A percentile compares a stretch with the other conserved stretches of the same genome.
These are phyloP conservation scores for Salix viminalis DNA, from an alignment of 345 rosid genomes.

Conservation along the genomic window DNA sequence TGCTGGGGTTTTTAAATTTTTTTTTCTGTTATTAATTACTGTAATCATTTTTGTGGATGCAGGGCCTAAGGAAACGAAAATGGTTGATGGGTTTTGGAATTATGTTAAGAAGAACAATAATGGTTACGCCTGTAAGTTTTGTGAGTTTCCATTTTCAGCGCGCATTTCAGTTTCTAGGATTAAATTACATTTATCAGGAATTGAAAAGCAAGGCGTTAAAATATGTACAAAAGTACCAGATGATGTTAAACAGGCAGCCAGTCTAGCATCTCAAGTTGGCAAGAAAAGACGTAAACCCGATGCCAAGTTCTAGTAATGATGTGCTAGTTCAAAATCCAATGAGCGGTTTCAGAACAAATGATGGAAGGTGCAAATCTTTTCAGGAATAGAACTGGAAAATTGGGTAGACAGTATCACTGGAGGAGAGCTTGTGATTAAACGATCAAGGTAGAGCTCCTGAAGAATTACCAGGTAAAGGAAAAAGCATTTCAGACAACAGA, in stretches of 20 bases:
- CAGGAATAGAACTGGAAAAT: not conserved
- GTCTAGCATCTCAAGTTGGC: not conserved
- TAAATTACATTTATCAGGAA: not conserved
- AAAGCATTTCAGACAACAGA: not conserved
- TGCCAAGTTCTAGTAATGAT: not conserved
- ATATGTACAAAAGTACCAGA: not conserved
- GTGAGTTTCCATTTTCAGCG: not conserved
- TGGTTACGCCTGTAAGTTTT: not conserved
- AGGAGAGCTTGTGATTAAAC: not conserved
- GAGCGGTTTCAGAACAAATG: not conserved
- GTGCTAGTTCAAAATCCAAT: not conserved
- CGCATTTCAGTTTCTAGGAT: not conserved
- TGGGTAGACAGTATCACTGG: not conserved
- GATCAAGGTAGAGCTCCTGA: not conserved
- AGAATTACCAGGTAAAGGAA: not conserved
- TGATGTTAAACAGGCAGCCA: not conserved
- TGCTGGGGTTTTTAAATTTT: too few relatives aligned
- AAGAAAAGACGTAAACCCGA: not conserved
- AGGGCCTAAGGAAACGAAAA: too few relatives aligned
- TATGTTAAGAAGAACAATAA: not conserved
- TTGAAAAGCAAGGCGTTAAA: not conserved
- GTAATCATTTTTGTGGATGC: too few relatives aligned
- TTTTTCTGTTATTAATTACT: too few relatives aligned
- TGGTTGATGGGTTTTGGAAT: not conserved
- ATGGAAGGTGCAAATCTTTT: not conserved